Conservation (phyloP, 305 asterid species). For the Solanum aculeatissimum region DNA sequence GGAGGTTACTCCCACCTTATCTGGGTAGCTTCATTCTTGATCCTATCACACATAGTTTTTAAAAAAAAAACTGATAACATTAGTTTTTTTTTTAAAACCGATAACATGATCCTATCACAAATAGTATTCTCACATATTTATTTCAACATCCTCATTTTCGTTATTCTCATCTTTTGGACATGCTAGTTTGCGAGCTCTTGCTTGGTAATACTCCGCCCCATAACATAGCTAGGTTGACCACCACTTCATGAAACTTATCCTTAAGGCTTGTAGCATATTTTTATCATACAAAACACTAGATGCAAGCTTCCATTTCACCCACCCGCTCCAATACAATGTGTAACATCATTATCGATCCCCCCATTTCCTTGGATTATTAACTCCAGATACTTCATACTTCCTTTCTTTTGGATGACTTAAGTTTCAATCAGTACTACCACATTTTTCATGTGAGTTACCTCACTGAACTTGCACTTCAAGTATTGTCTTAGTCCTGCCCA, state of each 20-base stretch:
- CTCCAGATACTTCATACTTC: neutral
- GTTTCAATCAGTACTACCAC: neutral
- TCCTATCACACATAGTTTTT: neutral
- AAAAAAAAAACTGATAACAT: no score
- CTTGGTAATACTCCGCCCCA: neutral
- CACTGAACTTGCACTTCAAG: neutral
- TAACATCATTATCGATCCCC: neutral
- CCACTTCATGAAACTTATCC: neutral
- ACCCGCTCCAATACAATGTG: neutral
- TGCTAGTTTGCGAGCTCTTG: neutral
- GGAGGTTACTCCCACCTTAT: neutral
- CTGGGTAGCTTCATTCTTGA: neutral
- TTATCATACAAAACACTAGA: neutral
- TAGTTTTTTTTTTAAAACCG: no score
- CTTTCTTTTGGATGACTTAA: neutral
- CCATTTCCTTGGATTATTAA: neutral
- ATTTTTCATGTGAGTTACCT: neutral
- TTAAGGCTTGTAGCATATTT: neutral
- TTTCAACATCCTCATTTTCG: neutral
- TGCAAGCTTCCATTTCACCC: neutral
- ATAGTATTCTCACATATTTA: neutral
- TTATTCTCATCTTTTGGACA: neutral
- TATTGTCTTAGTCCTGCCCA: neutral
- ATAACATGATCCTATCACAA: neutral
- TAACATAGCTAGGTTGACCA: neutral